Conservation (phyloP, 768 basidiomycete species). For the Rhodocollybia butyracea region DNA sequence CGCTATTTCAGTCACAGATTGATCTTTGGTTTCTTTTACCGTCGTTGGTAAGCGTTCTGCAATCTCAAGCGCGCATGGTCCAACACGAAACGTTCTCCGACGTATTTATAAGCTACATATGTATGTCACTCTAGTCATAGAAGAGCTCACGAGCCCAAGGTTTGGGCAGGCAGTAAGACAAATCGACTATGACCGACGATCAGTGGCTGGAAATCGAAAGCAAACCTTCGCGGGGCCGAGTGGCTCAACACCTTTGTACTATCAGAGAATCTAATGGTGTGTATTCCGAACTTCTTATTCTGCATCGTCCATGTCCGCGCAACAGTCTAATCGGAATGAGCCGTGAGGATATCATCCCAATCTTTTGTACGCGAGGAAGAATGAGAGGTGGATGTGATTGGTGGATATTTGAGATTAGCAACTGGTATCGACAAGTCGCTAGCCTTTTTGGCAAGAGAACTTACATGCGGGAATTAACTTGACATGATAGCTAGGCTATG, state of each 20-base stretch:
- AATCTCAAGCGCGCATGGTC: conserved; percentile 56
- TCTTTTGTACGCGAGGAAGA: conserved; percentile 84
- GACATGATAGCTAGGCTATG: too few species aligned
- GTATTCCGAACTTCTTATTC: conserved; percentile 8
- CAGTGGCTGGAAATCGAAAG: neutral
- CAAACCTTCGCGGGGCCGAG: conserved; percentile 74
- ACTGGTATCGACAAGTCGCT: conserved; percentile 73
- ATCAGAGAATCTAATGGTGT: conserved; percentile 54
- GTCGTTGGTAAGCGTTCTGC: conserved; percentile 38
- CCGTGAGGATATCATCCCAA: conserved; percentile 97
- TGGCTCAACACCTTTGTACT: conserved; percentile 31
- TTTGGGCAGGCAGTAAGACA: conserved; percentile 95
- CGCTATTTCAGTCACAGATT: conserved; percentile 77
- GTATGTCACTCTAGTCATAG: conserved; percentile 72
- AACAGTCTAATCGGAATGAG: conserved; percentile 77
- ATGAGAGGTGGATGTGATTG: conserved; percentile 74
- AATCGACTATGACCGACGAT: conserved; percentile 68
- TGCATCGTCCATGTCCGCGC: conserved; percentile 58
- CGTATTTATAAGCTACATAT: conserved; percentile 92
- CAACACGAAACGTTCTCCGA: conserved; percentile 73
- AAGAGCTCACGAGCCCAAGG: conserved; percentile 84
- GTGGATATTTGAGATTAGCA: conserved; percentile 79
- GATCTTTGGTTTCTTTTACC: conserved; percentile 38
- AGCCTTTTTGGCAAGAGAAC: conserved; percentile 82
- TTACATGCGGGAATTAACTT: conserved; percentile 36